These are phyloP conservation scores for Fusarium sarcochroum DNA, from an alignment of 2,329 filamentous ascomycete species.

Conservation along the genomic window DNA sequence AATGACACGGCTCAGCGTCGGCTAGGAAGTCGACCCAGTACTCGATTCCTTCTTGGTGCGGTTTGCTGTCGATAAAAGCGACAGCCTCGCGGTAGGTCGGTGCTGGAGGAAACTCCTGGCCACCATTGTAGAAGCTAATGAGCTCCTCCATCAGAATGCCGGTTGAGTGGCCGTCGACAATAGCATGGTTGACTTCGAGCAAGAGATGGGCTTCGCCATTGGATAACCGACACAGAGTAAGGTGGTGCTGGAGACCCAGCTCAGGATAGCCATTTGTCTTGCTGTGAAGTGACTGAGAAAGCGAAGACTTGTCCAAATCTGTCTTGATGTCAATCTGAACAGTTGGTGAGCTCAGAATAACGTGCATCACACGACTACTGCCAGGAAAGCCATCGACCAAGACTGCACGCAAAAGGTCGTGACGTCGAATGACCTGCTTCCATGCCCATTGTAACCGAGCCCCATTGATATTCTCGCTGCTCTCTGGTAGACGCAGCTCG, in stretches of 20 bases:
- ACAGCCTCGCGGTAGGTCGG: conserved; percentile 14
- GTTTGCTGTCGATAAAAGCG: conserved; percentile 4
- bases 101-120: background rate
- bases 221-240: conserved; percentile 25
- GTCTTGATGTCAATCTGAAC: background rate
- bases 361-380: conserved; percentile 16
- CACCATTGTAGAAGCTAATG: conserved; percentile 42
- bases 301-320: background rate
- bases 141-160: conserved; percentile 51
- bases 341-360: conserved; percentile 17
- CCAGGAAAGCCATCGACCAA: conserved; percentile 21
- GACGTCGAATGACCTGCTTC: conserved; percentile 3
- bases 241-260: conserved; percentile 15
- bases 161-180: conserved; percentile 51
- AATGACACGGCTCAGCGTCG: conserved; percentile 26
- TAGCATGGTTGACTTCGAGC: conserved; percentile 53
- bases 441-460: conserved; percentile 11
- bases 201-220: conserved; percentile 27
- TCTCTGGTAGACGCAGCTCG: background rate
- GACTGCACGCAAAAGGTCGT: conserved; percentile 22
- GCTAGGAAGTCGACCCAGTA: conserved; percentile 2
- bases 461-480: too few species aligned
- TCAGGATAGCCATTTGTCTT: background rate
- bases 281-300: background rate
- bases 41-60: background rate